Evolutionary conservation across 306 rosid species (phyloP).

Genomic region (Ormosia emarginata): DNA sequence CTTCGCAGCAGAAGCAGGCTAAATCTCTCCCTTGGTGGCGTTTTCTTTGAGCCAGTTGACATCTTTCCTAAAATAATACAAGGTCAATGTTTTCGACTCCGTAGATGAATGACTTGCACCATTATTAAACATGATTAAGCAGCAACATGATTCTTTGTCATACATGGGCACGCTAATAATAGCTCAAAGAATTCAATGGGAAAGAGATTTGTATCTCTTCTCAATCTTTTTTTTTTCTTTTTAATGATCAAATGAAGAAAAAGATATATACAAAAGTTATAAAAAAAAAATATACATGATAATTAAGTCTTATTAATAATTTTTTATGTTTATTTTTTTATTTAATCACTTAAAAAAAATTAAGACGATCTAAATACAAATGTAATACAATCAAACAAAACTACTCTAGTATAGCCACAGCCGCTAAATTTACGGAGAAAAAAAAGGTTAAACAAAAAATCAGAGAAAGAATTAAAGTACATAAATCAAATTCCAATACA

Average conservation of each 20-base stretch:
- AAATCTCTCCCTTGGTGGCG: constrained; percentile 53
- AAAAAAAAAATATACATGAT: too few species aligned
- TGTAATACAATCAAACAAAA: not conserved
- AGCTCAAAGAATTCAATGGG: constrained; percentile 6
- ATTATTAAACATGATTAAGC: not conserved
- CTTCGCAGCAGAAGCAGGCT: constrained; percentile 39
- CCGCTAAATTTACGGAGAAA: not conserved
- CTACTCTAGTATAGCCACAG: not conserved
- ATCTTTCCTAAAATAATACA: constrained; percentile 67
- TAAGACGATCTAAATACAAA: too few species aligned
- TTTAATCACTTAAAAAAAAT: too few species aligned
- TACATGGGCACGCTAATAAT: not conserved
- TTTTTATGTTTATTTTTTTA: too few species aligned
- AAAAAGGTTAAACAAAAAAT: not conserved
- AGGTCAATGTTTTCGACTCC: constrained; percentile 9
- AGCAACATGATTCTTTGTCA: not conserved
- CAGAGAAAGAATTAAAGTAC: not conserved
- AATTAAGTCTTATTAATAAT: too few species aligned
- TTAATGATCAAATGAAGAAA: too few species aligned
- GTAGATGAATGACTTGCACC: constrained; percentile 2
- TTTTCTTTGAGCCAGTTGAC: constrained; percentile 89
- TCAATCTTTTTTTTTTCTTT: too few species aligned
- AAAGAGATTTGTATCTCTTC: too few species aligned
- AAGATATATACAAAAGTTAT: too few species aligned
- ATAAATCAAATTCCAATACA: not conserved